Conservation (phyloP, 495 filamentous ascomycete species). For the Schizothecium vesticola region DNA sequence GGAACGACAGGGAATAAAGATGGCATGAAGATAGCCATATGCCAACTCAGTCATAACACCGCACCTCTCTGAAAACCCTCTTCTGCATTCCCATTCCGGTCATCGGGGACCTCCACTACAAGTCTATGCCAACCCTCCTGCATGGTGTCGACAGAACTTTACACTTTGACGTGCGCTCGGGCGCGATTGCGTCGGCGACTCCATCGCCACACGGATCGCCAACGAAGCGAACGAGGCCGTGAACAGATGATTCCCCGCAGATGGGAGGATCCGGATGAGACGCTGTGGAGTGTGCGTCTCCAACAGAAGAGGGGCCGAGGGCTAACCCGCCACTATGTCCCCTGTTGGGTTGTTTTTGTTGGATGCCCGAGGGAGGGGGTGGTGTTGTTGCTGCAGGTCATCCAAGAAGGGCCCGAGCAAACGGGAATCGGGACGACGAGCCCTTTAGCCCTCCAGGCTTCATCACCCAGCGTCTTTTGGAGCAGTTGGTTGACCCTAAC, state of each 20-base stretch:
- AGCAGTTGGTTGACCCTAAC: conserved; percentile 2
- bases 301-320: not conserved
- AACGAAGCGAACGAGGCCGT: not conserved
- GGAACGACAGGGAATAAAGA: not conserved
- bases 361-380: not conserved
- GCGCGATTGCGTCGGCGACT: not conserved
- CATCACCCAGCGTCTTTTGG: not conserved
- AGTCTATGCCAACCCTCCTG: not conserved
- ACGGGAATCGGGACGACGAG: not conserved
- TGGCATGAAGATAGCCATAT: not conserved
- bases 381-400: not conserved
- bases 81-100: not conserved
- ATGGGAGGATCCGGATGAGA: conserved; percentile 2
- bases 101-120: not conserved
- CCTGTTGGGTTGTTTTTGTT: not conserved
- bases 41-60: not conserved
- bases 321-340: not conserved
- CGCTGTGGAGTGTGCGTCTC: not conserved
- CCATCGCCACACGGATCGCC: not conserved
- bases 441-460: not conserved
- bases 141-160: not conserved
- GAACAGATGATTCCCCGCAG: conserved; percentile 2
- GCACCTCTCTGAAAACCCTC: not conserved
- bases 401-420: not conserved
- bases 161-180: conserved; percentile 4